A percentile compares a stretch with the other conserved stretches of the same genome.
phyloP scores from a whole-genome alignment of 768 basidiomycete species.

The Trichaptum fuscoviolaceum region DNA sequence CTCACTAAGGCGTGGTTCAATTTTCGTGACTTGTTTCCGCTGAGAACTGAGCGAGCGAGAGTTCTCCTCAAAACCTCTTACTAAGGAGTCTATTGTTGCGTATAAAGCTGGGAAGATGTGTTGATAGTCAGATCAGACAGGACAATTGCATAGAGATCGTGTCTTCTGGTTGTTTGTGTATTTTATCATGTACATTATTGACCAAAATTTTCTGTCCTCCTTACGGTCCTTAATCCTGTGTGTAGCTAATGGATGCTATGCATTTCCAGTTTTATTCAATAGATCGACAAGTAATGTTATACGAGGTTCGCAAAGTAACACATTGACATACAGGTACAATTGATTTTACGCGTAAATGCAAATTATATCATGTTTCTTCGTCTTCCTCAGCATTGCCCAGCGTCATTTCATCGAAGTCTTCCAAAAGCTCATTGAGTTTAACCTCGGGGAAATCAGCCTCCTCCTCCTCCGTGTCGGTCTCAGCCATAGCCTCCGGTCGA shows the following conservation, averaged over 20 bases:
- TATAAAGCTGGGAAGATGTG: neutral
- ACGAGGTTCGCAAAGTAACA: neutral
- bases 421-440: slow-evolving; percentile 77
- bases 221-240: too few species aligned
- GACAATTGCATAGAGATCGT: neutral
- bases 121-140: neutral
- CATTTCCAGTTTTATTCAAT: too few species aligned
- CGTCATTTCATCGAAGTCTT: slow-evolving; percentile 90
- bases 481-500: slow-evolving; percentile 23
- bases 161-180: neutral
- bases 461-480: slow-evolving; percentile 36
- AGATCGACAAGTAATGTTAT: too few species aligned
- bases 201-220: neutral
- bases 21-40: neutral
- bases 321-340: neutral
- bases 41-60: neutral
- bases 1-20: neutral
- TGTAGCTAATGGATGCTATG: too few species aligned
- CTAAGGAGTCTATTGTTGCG: neutral
- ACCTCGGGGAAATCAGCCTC: slow-evolving; percentile 90
- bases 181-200: neutral
- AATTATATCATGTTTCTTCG: slow-evolving; percentile 7
- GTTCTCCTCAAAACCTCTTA: neutral
- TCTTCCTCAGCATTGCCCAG: slow-evolving; percentile 40
- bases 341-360: neutral